A percentile compares a stretch with the other conserved stretches of the same genome.
phyloP scores from a whole-genome alignment of 2,329 filamentous ascomycete genomes.

The Paraphaeosphaeria sporulosa region DNA sequence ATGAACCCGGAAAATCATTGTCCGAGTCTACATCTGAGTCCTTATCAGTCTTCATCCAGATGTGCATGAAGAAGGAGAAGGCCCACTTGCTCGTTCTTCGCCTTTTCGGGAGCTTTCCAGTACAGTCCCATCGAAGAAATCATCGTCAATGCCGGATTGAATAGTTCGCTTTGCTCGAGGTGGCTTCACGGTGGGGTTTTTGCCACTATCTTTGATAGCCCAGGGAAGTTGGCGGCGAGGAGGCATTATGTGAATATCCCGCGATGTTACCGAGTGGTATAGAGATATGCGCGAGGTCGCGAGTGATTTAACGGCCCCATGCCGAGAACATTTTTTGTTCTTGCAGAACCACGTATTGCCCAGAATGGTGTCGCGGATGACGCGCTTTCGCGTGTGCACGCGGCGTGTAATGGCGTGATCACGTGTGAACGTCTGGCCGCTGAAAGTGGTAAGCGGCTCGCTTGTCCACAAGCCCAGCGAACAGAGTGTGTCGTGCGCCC shows the following conservation, averaged over 20 bases:
- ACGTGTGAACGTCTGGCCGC: slow-evolving; percentile 28
- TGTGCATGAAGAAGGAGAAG: neutral
- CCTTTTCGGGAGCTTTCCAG: slow-evolving; percentile 29
- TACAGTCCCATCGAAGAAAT: slow-evolving; percentile 35
- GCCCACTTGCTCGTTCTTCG: slow-evolving; percentile 27
- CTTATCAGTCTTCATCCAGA: neutral
- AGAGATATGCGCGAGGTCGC: neutral
- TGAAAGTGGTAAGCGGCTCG: slow-evolving; percentile 29
- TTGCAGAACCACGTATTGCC: neutral
- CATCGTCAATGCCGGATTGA: slow-evolving; percentile 32
- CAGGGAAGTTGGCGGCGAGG: slow-evolving; percentile 59
- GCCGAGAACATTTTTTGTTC: neutral
- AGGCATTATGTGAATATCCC: slow-evolving; percentile 52
- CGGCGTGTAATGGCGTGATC: slow-evolving; percentile 30
- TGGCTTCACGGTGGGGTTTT: slow-evolving; percentile 27
- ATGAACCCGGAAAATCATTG: slow-evolving; percentile 27
- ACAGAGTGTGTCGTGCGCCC: slow-evolving; percentile 22
- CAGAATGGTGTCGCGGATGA: neutral
- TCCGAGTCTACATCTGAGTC: slow-evolving; percentile 26
- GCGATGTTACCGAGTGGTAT: neutral
- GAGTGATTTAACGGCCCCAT: neutral
- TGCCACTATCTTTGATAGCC: slow-evolving; percentile 48
- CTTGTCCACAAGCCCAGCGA: slow-evolving; percentile 18
- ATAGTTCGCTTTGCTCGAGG: slow-evolving; percentile 20
- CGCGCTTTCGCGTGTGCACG: slow-evolving; percentile 5